These are phyloP conservation scores for Monosporascus sp. DNA, from an alignment of 2,329 filamentous ascomycete genomes.

Conservation along the genomic window DNA sequence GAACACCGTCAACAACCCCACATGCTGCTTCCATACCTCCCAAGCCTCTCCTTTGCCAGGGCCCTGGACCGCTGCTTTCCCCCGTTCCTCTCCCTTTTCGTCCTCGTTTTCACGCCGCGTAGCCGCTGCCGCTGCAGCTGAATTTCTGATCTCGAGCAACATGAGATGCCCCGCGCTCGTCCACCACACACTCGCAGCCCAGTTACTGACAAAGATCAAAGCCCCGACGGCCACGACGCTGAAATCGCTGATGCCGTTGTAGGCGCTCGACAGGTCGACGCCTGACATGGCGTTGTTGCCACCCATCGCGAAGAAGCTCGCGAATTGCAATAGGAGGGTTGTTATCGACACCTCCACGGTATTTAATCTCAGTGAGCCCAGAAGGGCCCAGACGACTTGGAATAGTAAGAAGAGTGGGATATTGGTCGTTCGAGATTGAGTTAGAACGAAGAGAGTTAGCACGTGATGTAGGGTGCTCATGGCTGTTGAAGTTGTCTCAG, in stretches of 20 bases:
- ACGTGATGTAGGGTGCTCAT: constrained; percentile 59
- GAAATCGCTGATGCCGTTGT: constrained; percentile 84
- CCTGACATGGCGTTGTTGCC: constrained; percentile 93
- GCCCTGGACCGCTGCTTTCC: not conserved
- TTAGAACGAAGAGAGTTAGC: constrained; percentile 73
- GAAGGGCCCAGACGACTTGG: constrained; percentile 49
- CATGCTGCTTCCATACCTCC: constrained; percentile 42
- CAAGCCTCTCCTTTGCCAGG: not conserved
- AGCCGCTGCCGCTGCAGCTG: too few species aligned
- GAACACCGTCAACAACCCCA: constrained; percentile 66
- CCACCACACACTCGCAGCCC: constrained; percentile 90
- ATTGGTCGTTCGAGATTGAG: constrained; percentile 80
- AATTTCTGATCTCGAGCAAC: constrained; percentile 37
- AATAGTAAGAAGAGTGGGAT: constrained; percentile 80
- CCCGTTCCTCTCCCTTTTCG: constrained; percentile 3
- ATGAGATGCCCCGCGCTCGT: constrained; percentile 58
- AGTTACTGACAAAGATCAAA: constrained; percentile 84
- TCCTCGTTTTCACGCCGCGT: constrained; percentile 7
- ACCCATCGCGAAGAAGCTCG: constrained; percentile 83
- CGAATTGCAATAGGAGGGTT: constrained; percentile 70
- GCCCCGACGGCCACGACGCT: constrained; percentile 74
- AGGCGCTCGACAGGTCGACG: constrained; percentile 90
- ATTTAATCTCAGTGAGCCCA: constrained; percentile 42
- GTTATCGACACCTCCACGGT: constrained; percentile 60
- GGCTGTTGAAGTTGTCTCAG: constrained; percentile 12